Percentiles rank a stretch among this genome's conserved stretches.
phyloP scores from a whole-genome alignment of 805 yeast species.

The Saccharomyces kudriavzevii region DNA sequence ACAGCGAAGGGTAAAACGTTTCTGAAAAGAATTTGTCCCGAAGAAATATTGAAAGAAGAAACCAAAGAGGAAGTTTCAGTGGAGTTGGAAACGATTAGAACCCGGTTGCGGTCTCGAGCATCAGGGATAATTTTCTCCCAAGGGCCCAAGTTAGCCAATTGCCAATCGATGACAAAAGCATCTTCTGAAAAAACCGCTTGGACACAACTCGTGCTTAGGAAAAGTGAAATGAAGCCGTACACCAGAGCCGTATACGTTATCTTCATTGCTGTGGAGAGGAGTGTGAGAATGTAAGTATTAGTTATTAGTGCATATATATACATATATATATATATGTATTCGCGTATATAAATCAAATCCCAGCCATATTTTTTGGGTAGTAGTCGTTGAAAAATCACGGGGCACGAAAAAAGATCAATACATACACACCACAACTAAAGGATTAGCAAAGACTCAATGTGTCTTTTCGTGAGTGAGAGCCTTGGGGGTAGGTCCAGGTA shows the following conservation, averaged over 20 bases:
- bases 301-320: not conserved
- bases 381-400: not conserved
- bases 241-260: not conserved
- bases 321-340: too few species aligned
- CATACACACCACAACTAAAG: not conserved
- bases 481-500: not conserved
- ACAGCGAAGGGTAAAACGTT: constrained; percentile 16
- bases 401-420: not conserved
- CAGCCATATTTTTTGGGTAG: not conserved
- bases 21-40: constrained; percentile 32
- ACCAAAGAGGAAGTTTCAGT: constrained; percentile 17
- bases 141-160: constrained; percentile 38
- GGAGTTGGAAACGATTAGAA: constrained; percentile 23
- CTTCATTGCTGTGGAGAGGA: not conserved
- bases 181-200: constrained; percentile 41
- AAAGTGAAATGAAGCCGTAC: not conserved
- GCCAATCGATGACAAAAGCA: constrained; percentile 51
- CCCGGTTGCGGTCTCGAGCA: constrained; percentile 10
- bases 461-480: not conserved
- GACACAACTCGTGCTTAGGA: constrained; percentile 3
- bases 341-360: not conserved
- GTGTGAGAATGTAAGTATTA: not conserved
- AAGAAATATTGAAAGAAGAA: constrained; percentile 30
- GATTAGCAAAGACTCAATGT: not conserved
- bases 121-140: constrained; percentile 23